Conservation (phyloP, 768 basidiomycete genomes). For the Hericium alpestre region DNA sequence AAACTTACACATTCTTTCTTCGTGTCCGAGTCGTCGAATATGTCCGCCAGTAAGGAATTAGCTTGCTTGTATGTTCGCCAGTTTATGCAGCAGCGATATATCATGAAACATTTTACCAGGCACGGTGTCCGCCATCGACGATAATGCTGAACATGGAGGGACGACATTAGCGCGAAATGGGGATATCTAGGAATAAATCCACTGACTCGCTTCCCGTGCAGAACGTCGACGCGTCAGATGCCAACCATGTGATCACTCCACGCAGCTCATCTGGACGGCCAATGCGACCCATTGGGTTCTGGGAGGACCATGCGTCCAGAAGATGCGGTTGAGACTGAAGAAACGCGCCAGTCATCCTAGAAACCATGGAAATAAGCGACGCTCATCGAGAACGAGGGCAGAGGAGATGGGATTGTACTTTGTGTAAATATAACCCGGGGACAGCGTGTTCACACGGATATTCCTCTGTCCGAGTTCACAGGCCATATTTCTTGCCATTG, state of each 20-base stretch:
- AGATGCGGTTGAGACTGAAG: background rate
- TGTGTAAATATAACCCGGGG: constrained; percentile 67
- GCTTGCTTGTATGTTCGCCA: too few relatives aligned
- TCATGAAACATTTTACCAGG: constrained; percentile 9
- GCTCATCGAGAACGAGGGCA: background rate
- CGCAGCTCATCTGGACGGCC: constrained; percentile 18
- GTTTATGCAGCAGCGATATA: too few relatives aligned
- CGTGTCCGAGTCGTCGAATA: too few relatives aligned
- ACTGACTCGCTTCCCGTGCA: constrained; percentile 19
- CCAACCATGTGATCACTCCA: constrained; percentile 17
- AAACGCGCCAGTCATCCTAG: background rate
- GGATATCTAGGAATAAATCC: background rate
- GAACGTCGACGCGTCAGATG: constrained; percentile 15
- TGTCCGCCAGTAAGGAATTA: too few relatives aligned
- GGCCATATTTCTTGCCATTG: constrained; percentile 73
- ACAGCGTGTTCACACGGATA: constrained; percentile 65
- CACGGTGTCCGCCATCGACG: constrained; percentile 17
- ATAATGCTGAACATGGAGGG: constrained; percentile 9
- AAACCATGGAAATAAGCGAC: background rate
- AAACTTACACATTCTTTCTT: too few relatives aligned
- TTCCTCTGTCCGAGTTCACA: constrained; percentile 56
- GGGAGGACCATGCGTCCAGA: background rate
- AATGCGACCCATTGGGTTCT: constrained; percentile 18
- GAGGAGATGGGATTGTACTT: background rate
- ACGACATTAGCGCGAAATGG: constrained; percentile 11